These are phyloP conservation scores for Glomus cerebriforme DNA, from an alignment of 192 early-diverging fungal genomes.

Conservation along the genomic window DNA sequence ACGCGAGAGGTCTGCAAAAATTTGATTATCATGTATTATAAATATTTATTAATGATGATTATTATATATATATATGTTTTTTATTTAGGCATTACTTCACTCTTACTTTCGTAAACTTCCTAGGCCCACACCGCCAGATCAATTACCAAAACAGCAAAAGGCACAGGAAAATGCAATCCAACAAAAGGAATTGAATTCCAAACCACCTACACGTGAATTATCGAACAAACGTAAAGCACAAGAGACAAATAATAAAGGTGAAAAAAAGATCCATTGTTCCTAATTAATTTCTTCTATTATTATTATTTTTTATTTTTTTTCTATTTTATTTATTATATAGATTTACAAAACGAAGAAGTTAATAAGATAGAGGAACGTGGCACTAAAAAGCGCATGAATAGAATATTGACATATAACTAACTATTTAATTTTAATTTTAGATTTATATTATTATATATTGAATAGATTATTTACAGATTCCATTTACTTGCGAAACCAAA, in stretches of 20 bases:
- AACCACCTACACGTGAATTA: background rate
- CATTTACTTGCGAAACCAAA: background rate
- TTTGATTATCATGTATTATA: background rate
- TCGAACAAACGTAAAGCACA: background rate
- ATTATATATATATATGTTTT: background rate
- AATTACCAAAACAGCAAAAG: conserved; percentile 57
- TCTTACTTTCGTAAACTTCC: conserved; percentile 76
- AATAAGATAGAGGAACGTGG: no score
- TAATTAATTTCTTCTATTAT: background rate
- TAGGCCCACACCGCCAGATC: conserved; percentile 65
- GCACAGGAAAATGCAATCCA: background rate
- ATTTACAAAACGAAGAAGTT: background rate
- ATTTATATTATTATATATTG: background rate
- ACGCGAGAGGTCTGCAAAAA: conserved; percentile 65
- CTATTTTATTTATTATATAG: no score
- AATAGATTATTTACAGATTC: no score
- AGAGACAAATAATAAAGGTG: background rate
- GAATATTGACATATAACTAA: background rate
- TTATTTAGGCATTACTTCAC: conserved; percentile 61
- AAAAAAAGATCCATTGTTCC: background rate
- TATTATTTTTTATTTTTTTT: no score
- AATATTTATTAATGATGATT: background rate
- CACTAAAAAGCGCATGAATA: background rate
- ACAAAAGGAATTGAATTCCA: background rate
- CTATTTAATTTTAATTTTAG: background rate